These are phyloP conservation scores for Metarhizium humberi DNA, from an alignment of 2,329 filamentous ascomycete species.

Conservation along the genomic window DNA sequence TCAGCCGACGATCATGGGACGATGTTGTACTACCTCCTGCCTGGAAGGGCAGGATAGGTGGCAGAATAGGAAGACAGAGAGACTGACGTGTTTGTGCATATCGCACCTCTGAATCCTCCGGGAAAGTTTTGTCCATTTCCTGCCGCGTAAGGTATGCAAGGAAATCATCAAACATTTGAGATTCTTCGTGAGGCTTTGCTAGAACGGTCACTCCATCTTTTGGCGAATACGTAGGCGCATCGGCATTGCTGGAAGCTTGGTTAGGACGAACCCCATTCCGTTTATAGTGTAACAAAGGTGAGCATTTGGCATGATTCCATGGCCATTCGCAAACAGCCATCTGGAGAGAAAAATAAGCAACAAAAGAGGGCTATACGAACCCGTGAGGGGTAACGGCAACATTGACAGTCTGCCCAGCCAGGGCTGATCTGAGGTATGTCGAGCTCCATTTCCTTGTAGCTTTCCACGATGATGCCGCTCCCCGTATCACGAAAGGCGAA, in stretches of 20 bases:
- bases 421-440: constrained; percentile 43
- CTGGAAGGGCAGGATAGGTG: neutral
- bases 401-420: constrained; percentile 53
- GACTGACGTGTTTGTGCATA: constrained; percentile 67
- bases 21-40: neutral
- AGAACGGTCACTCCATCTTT: constrained; percentile 36
- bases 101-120: constrained; percentile 38
- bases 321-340: neutral
- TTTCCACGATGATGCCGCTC: constrained; percentile 52
- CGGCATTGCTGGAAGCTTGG: constrained; percentile 24
- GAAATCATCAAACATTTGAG: constrained; percentile 53
- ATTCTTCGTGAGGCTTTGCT: constrained; percentile 63
- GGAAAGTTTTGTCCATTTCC: constrained; percentile 31
- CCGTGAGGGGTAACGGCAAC: constrained; percentile 70
- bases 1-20: neutral
- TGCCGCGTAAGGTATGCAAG: constrained; percentile 52
- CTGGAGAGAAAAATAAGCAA: neutral
- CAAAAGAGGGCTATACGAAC: constrained; percentile 22
- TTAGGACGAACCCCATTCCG: neutral
- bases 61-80: neutral
- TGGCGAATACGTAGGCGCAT: constrained; percentile 21
- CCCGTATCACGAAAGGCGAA: constrained; percentile 62
- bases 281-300: neutral
- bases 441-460: constrained; percentile 55
- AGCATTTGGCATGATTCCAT: too few species aligned